Conservation (phyloP, 768 basidiomycete genomes). For the Boletus coccyginus region DNA sequence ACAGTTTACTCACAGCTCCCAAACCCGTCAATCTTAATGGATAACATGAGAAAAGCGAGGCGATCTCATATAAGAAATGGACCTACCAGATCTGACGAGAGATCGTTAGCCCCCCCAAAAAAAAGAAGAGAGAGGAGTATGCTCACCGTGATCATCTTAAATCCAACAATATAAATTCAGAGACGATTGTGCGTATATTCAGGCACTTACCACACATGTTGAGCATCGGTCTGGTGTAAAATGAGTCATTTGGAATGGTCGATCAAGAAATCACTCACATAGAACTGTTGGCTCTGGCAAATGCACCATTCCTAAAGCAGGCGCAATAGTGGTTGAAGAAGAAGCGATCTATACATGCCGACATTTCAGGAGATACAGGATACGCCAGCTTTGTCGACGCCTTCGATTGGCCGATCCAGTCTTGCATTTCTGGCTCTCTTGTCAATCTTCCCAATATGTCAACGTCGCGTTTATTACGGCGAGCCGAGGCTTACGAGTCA, state of each 20-base stretch:
- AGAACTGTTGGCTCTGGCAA: constrained; percentile 85
- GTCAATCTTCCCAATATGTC: constrained; percentile 50
- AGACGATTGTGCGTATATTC: neutral
- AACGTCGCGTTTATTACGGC: neutral
- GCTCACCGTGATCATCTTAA: constrained; percentile 78
- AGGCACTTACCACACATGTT: constrained; percentile 72
- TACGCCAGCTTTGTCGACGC: constrained; percentile 55
- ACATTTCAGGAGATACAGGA: constrained; percentile 69
- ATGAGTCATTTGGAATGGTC: neutral
- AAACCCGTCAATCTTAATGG: constrained; percentile 69
- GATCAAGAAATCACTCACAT: constrained; percentile 53
- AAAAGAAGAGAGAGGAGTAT: neutral
- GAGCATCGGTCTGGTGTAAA: constrained; percentile 69
- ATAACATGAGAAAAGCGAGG: neutral
- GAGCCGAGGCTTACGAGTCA: constrained; percentile 51
- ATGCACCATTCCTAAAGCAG: constrained; percentile 82
- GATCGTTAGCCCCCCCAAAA: constrained; percentile 2
- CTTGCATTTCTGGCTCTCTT: constrained; percentile 84
- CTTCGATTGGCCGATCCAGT: constrained; percentile 70
- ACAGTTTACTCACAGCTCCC: constrained; percentile 63
- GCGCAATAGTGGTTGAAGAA: constrained; percentile 92
- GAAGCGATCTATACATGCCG: constrained; percentile 76
- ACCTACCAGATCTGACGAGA: constrained; percentile 45
- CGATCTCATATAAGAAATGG: neutral
- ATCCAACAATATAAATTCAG: neutral